A percentile compares a stretch with the other conserved stretches of the same genome.
phyloP scores from a whole-genome alignment of 1,139 yeast species.

The Suhomyces panamericanus region DNA sequence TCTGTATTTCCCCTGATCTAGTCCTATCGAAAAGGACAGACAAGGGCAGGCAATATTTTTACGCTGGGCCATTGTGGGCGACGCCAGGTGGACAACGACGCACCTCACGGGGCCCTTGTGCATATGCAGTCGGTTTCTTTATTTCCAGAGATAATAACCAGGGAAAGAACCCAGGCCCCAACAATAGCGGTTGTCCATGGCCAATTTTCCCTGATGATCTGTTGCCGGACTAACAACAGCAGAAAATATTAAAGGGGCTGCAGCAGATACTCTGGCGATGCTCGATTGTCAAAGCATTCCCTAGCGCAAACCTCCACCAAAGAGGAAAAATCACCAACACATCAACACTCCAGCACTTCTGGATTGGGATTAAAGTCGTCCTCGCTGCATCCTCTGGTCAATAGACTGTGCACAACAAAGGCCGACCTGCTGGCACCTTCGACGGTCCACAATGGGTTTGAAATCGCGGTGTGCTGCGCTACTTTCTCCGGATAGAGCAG shows the following conservation, averaged over 20 bases:
- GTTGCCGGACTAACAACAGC: background rate
- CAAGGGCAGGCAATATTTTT: background rate
- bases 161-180: background rate
- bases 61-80: background rate
- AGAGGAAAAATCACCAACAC: background rate
- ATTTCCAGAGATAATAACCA: background rate
- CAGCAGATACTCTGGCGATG: background rate
- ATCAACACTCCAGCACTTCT: background rate
- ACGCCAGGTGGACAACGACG: background rate
- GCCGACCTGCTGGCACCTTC: background rate
- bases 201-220: slow-evolving; percentile 8
- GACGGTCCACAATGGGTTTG: background rate
- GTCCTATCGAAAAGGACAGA: background rate
- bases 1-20: background rate
- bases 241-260: slow-evolving; percentile 11
- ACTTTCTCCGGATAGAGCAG: too few relatives aligned
- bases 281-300: background rate
- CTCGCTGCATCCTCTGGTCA: background rate
- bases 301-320: background rate
- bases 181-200: slow-evolving; percentile 2
- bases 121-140: background rate
- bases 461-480: too few relatives aligned
- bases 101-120: background rate
- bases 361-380: background rate
- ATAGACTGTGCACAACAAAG: background rate